Conservation (phyloP, 306 rosid species). For the Lagenaria siceraria region DNA sequence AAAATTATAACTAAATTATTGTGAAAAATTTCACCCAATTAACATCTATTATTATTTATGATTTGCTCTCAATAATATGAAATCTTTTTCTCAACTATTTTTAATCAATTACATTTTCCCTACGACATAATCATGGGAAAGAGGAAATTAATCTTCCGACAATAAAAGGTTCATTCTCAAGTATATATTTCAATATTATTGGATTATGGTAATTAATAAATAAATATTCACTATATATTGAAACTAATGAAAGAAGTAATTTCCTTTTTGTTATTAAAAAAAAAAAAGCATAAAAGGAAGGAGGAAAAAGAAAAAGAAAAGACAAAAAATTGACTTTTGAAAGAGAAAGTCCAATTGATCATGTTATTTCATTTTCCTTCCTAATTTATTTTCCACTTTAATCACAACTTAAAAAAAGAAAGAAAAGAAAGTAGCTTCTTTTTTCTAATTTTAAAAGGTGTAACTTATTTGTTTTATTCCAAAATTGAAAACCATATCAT, state of each 20-base stretch:
- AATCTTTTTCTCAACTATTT: background rate
- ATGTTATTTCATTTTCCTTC: constrained; percentile 6
- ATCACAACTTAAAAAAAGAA: background rate
- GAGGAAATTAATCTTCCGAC: background rate
- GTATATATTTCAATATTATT: background rate
- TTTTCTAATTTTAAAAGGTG: background rate
- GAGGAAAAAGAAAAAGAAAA: background rate
- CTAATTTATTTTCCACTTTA: background rate
- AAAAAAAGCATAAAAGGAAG: background rate
- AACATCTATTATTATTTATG: background rate
- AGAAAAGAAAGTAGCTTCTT: background rate
- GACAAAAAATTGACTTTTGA: background rate
- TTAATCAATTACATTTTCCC: background rate
- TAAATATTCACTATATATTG: background rate
- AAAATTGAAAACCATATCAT: background rate
- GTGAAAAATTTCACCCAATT: too few relatives aligned
- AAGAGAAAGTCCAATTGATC: background rate
- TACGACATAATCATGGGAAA: background rate
- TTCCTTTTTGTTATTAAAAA: background rate
- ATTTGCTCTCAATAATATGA: background rate
- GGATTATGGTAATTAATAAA: background rate
- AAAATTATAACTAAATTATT: too few relatives aligned
- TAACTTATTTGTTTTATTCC: background rate
- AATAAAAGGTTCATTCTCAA: background rate
- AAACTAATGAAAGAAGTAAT: background rate